Evolutionary conservation across 495 filamentous ascomycete genomes (phyloP).

Genomic region (Lophiostoma macrostomum): DNA sequence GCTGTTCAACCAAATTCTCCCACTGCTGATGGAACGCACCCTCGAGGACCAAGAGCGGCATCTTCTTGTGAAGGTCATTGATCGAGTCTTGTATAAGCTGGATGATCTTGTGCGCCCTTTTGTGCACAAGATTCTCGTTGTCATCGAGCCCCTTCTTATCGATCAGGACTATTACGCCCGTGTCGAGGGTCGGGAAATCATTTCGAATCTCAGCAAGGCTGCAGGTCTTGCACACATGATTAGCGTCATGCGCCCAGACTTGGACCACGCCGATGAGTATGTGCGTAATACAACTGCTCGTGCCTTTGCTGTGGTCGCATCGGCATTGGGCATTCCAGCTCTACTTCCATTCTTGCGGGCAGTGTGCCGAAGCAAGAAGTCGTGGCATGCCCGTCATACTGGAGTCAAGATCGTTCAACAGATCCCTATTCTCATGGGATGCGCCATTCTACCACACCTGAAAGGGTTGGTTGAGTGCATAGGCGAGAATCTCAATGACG

Average conservation of each 20-base stretch:
- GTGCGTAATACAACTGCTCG: constrained; percentile 98
- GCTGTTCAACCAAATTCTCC: constrained; percentile 96
- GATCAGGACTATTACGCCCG: constrained; percentile 99
- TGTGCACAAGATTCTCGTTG: constrained; percentile 97
- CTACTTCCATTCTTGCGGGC: constrained; percentile 92
- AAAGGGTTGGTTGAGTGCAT: constrained; percentile 97
- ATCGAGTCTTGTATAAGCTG: constrained; percentile 96
- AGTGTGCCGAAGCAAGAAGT: constrained; percentile 96
- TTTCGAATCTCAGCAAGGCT: constrained; percentile 94
- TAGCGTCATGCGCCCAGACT: constrained; percentile 97
- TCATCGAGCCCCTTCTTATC: constrained; percentile 97
- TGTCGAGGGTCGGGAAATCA: constrained; percentile 97
- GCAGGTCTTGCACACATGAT: constrained; percentile 99
- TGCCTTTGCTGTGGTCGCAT: constrained; percentile 96
- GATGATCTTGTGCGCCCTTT: constrained; percentile 96
- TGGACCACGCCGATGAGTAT: constrained; percentile 97
- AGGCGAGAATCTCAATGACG: constrained; percentile 90
- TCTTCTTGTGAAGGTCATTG: constrained; percentile 97
- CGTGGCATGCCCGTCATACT: constrained; percentile 98
- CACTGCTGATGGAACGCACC: constrained; percentile 96
- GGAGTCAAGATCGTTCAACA: constrained; percentile 99
- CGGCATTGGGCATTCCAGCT: constrained; percentile 91
- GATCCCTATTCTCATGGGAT: constrained; percentile 99
- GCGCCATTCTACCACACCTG: constrained; percentile 91
- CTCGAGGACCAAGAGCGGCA: constrained; percentile 98